Percentiles rank a stretch among this genome's conserved stretches.
These are phyloP conservation scores for Aspergillus ochraceoroseus DNA, from an alignment of 2,329 filamentous ascomycete genomes.

Conservation along the genomic window DNA sequence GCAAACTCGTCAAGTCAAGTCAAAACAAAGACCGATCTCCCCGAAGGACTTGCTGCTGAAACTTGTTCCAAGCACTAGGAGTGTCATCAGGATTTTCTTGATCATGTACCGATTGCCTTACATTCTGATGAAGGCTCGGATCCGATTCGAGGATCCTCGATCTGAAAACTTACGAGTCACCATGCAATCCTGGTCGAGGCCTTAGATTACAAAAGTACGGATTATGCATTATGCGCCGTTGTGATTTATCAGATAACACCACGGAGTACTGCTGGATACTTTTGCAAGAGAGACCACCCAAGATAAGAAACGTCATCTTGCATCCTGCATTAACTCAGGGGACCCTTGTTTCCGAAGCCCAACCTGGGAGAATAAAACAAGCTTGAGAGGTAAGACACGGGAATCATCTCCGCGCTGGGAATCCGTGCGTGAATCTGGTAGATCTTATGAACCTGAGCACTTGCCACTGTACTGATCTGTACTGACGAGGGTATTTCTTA, in stretches of 20 bases:
- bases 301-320: background rate
- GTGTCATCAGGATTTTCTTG: too few relatives aligned
- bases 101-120: background rate
- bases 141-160: background rate
- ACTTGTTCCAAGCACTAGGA: too few relatives aligned
- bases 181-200: background rate
- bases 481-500: too few relatives aligned
- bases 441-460: too few relatives aligned
- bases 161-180: slow-evolving; percentile 1
- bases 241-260: slow-evolving; percentile 1
- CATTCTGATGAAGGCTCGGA: background rate
- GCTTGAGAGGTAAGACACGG: too few relatives aligned
- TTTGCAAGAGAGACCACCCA: background rate
- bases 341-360: background rate
- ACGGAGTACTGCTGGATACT: background rate
- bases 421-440: background rate
- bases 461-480: too few relatives aligned
- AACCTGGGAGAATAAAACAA: too few relatives aligned
- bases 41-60: too few relatives aligned
- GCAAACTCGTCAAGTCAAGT: too few relatives aligned
- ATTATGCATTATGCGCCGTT: background rate
- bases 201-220: background rate
- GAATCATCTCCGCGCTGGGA: background rate
- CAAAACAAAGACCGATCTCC: too few relatives aligned
- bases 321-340: background rate